A percentile compares a stretch with the other conserved stretches of the same genome.
Conservation (phyloP, 768 basidiomycete species). For the Gymnopilus junonius region DNA sequence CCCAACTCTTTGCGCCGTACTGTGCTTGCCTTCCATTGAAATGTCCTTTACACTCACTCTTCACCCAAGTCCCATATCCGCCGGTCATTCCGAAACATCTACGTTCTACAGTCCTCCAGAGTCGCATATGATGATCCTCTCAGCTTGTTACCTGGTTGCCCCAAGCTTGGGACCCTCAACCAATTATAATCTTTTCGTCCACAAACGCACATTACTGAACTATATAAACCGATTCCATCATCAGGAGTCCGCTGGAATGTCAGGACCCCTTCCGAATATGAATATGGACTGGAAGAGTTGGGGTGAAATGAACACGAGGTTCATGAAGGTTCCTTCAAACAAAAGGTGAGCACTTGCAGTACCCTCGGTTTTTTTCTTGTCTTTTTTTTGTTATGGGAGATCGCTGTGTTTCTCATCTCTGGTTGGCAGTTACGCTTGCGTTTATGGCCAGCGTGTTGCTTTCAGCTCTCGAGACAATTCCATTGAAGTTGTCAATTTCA, state of each 20-base stretch:
- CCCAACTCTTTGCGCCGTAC: neutral
- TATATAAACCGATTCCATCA: neutral
- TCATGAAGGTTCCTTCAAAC: neutral
- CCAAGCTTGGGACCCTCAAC: neutral
- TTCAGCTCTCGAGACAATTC: neutral
- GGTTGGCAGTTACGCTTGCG: conserved; percentile 16
- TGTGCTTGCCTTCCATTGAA: conserved; percentile 3
- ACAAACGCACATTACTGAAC: conserved; percentile 10
- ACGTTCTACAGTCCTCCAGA: neutral
- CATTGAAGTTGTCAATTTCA: conserved; percentile 16
- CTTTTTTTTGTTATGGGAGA: neutral
- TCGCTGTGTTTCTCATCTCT: no score
- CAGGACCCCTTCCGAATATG: neutral
- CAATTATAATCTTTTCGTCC: conserved; percentile 16
- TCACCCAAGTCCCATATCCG: conserved; percentile 9
- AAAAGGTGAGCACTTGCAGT: conserved; percentile 10
- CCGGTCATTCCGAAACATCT: neutral
- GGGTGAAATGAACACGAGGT: conserved; percentile 18
- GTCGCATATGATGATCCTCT: neutral
- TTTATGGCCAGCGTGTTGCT: conserved; percentile 22
- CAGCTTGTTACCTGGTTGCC: neutral
- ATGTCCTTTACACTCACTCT: neutral
- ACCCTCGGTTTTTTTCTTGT: conserved; percentile 8
- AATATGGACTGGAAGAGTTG: conserved; percentile 14
- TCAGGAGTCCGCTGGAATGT: neutral